Evolutionary conservation across 331 rosid genomes (phyloP).

Genomic region (Dryas integrifolia): DNA sequence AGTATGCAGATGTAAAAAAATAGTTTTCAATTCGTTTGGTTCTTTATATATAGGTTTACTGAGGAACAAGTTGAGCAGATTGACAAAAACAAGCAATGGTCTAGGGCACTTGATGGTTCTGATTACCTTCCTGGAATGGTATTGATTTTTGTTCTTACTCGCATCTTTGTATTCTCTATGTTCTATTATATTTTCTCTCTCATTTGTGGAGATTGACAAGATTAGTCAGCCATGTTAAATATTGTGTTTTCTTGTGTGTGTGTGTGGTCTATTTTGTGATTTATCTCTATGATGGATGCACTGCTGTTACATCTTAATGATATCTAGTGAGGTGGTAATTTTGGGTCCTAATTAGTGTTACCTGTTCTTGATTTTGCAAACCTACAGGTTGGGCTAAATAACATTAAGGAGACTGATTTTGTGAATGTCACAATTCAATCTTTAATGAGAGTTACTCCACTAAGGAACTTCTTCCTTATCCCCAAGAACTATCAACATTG

Average conservation of each 20-base stretch:
- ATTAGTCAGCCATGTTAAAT: not conserved
- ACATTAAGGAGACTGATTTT: slow-evolving; percentile 95
- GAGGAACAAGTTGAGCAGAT: slow-evolving; percentile 76
- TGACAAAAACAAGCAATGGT: slow-evolving; percentile 94
- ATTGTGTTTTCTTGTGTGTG: not conserved
- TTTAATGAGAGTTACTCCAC: slow-evolving; percentile 88
- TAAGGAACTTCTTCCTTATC: slow-evolving; percentile 89
- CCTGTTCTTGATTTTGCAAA: slow-evolving; percentile 10
- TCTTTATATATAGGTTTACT: slow-evolving; percentile 53
- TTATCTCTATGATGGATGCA: not conserved
- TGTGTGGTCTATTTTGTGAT: not conserved
- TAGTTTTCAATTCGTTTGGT: not conserved
- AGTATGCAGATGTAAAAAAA: not conserved
- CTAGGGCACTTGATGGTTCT: slow-evolving; percentile 97
- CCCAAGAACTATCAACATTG: slow-evolving; percentile 82
- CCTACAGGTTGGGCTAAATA: slow-evolving; percentile 84
- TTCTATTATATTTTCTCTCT: not conserved
- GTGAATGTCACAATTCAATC: slow-evolving; percentile 60
- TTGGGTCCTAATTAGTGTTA: slow-evolving; percentile 21
- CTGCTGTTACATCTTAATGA: not conserved
- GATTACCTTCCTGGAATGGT: slow-evolving; percentile 99
- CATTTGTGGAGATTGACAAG: not conserved
- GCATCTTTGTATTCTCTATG: not conserved
- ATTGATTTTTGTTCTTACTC: slow-evolving; percentile 25
- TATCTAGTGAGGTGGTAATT: not conserved